Evolutionary conservation across 192 early-diverging fungal species (phyloP).

Genomic region (Glomus cerebriforme): DNA sequence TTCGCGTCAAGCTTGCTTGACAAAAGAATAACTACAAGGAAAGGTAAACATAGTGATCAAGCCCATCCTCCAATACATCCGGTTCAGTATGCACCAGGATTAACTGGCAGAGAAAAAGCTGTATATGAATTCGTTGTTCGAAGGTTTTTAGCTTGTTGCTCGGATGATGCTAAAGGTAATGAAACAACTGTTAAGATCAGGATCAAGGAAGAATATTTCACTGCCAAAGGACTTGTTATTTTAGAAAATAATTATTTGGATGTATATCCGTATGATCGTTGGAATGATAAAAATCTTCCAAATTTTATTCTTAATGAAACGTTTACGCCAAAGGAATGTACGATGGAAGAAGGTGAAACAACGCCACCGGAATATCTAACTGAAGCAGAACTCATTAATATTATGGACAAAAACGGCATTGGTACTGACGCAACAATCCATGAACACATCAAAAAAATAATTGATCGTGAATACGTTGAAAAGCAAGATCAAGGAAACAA

Average conservation of each 20-base stretch:
- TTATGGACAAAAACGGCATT: slow-evolving; percentile 94
- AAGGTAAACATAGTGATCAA: slow-evolving; percentile 87
- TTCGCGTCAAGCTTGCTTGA: slow-evolving; percentile 56
- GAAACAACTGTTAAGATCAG: slow-evolving; percentile 75
- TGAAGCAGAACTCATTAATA: slow-evolving; percentile 81
- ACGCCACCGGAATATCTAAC: slow-evolving; percentile 74
- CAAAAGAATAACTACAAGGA: slow-evolving; percentile 72
- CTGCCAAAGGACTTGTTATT: slow-evolving; percentile 76
- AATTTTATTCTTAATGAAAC: slow-evolving; percentile 66
- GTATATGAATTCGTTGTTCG: slow-evolving; percentile 89
- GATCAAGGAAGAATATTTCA: slow-evolving; percentile 77
- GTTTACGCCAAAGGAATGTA: slow-evolving; percentile 67
- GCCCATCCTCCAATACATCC: slow-evolving; percentile 99
- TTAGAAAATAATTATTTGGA: slow-evolving; percentile 89
- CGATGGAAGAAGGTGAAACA: slow-evolving; percentile 70
- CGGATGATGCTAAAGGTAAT: slow-evolving; percentile 83
- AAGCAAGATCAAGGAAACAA: slow-evolving; percentile 55
- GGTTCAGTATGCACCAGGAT: slow-evolving; percentile 52
- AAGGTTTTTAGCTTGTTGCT: slow-evolving; percentile 91
- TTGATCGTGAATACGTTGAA: slow-evolving; percentile 82
- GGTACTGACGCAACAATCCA: slow-evolving; percentile 98
- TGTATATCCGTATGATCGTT: slow-evolving; percentile 89
- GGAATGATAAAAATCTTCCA: slow-evolving; percentile 75
- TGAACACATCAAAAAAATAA: slow-evolving; percentile 93
- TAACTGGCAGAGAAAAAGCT: slow-evolving; percentile 51